Evolutionary conservation across 345 rosid species (phyloP).

Genomic region (Odontarrhena argentea): DNA sequence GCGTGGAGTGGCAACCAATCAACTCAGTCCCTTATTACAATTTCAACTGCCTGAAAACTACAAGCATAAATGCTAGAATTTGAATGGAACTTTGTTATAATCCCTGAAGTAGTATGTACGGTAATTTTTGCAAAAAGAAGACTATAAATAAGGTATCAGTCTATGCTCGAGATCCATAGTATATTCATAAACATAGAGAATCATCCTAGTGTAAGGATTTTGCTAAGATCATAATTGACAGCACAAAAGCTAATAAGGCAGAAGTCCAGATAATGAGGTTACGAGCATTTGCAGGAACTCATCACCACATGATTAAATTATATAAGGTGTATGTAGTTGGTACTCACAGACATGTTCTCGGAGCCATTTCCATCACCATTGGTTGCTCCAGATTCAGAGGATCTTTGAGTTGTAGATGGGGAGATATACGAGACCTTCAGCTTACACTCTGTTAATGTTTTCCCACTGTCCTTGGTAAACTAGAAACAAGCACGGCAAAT

Average conservation of each 20-base stretch:
- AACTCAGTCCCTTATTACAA: slow-evolving; percentile 1
- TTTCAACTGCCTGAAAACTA: background rate
- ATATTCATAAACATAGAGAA: background rate
- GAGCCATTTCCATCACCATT: slow-evolving; percentile 51
- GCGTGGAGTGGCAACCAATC: slow-evolving; percentile 3
- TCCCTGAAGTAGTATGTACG: background rate
- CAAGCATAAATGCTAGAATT: slow-evolving; percentile 3
- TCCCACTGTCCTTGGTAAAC: slow-evolving; percentile 83
- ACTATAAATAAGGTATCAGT: background rate
- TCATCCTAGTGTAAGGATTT: slow-evolving; percentile 19
- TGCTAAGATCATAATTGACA: background rate
- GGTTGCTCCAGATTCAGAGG: slow-evolving; percentile 53
- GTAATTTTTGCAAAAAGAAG: slow-evolving; percentile 1
- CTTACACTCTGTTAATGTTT: slow-evolving; percentile 70
- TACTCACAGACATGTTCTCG: slow-evolving; percentile 70
- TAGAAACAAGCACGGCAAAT: slow-evolving; percentile 35
- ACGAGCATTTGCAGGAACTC: slow-evolving; percentile 8
- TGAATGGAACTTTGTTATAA: background rate
- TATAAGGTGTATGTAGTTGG: slow-evolving; percentile 9
- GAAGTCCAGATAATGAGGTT: background rate
- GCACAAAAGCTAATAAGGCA: background rate
- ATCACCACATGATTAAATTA: slow-evolving; percentile 3
- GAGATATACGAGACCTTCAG: slow-evolving; percentile 74
- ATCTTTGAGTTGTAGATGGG: slow-evolving; percentile 57
- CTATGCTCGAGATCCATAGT: slow-evolving; percentile 7